Percentiles rank a stretch among this genome's conserved stretches.
Evolutionary conservation across 495 filamentous ascomycete genomes (phyloP).

Genomic region (Tuber brumale): DNA sequence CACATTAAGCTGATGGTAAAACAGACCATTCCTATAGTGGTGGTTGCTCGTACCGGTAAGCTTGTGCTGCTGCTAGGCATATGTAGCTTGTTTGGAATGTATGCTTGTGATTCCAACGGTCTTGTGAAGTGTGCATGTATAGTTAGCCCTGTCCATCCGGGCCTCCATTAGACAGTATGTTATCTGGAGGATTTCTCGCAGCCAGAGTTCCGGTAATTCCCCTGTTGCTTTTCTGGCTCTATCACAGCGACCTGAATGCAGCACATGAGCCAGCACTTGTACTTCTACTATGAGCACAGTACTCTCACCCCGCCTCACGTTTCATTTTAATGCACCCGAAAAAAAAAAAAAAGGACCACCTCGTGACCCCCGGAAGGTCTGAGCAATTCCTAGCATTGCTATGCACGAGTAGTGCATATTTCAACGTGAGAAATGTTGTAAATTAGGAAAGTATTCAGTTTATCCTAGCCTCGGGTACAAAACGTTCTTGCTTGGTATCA

Average conservation of each 20-base stretch:
- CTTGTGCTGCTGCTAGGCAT: neutral
- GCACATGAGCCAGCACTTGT: neutral
- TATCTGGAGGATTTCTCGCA: neutral
- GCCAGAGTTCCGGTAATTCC: neutral
- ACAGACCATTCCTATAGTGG: neutral
- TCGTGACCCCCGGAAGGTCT: neutral
- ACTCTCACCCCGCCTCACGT: neutral
- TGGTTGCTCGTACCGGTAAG: neutral
- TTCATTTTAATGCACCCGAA: neutral
- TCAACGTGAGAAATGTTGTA: neutral
- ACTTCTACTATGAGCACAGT: neutral
- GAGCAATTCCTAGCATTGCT: neutral
- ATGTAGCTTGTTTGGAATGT: conserved; percentile 2
- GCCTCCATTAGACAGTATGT: neutral
- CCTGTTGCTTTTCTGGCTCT: neutral
- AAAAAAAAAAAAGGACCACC: neutral
- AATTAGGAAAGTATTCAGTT: neutral
- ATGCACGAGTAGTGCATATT: neutral
- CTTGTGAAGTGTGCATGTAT: neutral
- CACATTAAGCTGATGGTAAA: neutral
- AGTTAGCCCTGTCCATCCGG: neutral
- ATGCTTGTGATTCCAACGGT: neutral
- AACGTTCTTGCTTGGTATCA: neutral
- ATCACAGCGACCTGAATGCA: neutral
- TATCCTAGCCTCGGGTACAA: neutral